Base-by-base conservation (phyloP, 805 yeast genomes). In the Lipomyces oligophaga region DNA sequence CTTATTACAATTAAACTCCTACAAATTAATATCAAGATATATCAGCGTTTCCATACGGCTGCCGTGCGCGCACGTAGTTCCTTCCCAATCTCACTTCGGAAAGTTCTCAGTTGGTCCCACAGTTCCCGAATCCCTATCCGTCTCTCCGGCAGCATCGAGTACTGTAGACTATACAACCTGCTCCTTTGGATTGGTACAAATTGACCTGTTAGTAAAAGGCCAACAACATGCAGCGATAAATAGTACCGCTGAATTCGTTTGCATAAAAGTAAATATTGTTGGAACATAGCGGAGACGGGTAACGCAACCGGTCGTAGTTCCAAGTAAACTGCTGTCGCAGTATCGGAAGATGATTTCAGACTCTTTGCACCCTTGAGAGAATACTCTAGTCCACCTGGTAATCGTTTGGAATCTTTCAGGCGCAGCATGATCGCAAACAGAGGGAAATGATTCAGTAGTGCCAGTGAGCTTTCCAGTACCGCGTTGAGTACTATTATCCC, bases 401-500 rank as follows among this genome's bases (percentile, higher is more conserved):
- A 63, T 44, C 85, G 70, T 43, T 76, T 79, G 6, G 87, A 80
- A 61, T 89, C 90, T 63, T 90, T 93, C 38, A 86, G 37, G 58
- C 93, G 78, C 37, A 93, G 68, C 41, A 94, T 68, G 2, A 90
- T 60, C 1, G 87, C 89, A 66, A 93, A 90, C 8, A 90, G 61
- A 1, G 99, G 99, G 61, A 83, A 78, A 61, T 89, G 89, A 61
- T 89, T 90, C 45, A 88, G 63, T 26, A 78, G 63, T 5, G 89
- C 78, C 53, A 86, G 71, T 0, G 71, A 39, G 34, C 81, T 69
- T 55, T 86, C 93, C 19, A 83, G 63, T 1, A 69, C 41, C 16
- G 81, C 79, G 30, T 76, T 67, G 1, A 72, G 41, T 2, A 70
- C 45, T 34, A 85, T 66, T 3, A 78, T 71, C 0, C 72, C 52